phyloP scores from a whole-genome alignment of 441 rosid species.

The Lepidium campestre region DNA sequence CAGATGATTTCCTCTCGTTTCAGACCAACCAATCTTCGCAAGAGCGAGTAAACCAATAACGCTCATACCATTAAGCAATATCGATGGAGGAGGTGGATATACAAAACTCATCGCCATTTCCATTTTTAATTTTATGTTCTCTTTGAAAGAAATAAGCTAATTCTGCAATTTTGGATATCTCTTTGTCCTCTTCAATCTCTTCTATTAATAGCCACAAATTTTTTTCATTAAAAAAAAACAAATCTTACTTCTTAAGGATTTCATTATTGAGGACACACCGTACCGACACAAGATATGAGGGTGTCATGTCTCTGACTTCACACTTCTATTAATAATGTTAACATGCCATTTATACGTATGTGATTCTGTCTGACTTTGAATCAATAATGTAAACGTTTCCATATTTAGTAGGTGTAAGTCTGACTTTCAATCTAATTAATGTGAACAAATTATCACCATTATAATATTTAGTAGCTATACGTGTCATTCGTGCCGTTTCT shows the following conservation, averaged over 20 bases:
- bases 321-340: no score
- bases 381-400: no score
- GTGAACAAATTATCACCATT: neutral
- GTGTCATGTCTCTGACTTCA: no score
- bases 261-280: neutral
- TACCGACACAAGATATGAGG: neutral
- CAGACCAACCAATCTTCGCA: constrained; percentile 41
- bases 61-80: constrained; percentile 39
- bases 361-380: no score
- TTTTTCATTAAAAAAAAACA: no score
- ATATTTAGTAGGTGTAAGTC: neutral
- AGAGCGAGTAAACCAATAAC: constrained; percentile 27
- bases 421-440: neutral
- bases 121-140: neutral
- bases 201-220: constrained; percentile 7
- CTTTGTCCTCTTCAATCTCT: neutral
- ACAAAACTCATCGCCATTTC: constrained; percentile 21
- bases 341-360: no score
- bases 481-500: neutral
- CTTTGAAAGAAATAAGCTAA: neutral
- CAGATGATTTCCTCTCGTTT: constrained; percentile 46
- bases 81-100: constrained; percentile 40
- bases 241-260: neutral
- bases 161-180: neutral
- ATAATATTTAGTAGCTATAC: neutral